Base-by-base conservation (phyloP, 2,329 filamentous ascomycete genomes). In the Diaporthe sp. region DNA sequence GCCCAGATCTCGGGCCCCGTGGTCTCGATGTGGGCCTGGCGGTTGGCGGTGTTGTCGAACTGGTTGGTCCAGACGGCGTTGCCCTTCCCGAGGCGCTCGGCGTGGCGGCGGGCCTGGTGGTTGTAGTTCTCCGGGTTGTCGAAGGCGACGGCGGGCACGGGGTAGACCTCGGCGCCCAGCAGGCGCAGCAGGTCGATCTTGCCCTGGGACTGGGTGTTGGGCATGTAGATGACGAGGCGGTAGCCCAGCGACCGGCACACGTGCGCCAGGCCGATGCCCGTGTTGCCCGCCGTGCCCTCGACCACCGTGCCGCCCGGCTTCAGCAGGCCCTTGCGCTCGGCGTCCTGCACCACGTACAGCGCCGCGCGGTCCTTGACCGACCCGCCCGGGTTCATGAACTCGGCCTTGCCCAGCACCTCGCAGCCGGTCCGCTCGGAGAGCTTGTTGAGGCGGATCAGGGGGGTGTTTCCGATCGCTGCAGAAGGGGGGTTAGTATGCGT, bases 21-120 rank as follows among this genome's bases (percentile, higher is more conserved):
- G 2, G 96, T 98, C 88, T 98, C 96, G 80, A 98, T 93, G 84
- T 99, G 97, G 65, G 97, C 97, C 81, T 94, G 92, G 71, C 97
- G 91, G 86, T 99, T 99, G 72, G 97, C 97, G 71, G 90, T 92
- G 87, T 99, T 99, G 84, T 99, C 97, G 86, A 99, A 99, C 86
- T 99, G 97, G 86, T 99, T 97, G 60, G 97, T 99, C 97, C 97
- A 99, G 19, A 98, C 96, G 12, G 96, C 95, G 81, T 97, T 97
- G 22, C 95, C 93, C 80, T 96, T 96, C 22, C 95, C 93, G 67
- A 97, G 86, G 3, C 88, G 84, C 83, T 97, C 95, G n/a, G 97
- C 97, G 85, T 98, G 96, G 57, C 96, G 89, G 76, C 90, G 90
- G 6, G 97, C 97, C 88, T 98, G 96, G 86, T 98, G 96, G 87